Percentiles rank a stretch among this genome's conserved stretches.
phyloP scores from a whole-genome alignment of 305 asterid species.

The Fraxinus nigra region DNA sequence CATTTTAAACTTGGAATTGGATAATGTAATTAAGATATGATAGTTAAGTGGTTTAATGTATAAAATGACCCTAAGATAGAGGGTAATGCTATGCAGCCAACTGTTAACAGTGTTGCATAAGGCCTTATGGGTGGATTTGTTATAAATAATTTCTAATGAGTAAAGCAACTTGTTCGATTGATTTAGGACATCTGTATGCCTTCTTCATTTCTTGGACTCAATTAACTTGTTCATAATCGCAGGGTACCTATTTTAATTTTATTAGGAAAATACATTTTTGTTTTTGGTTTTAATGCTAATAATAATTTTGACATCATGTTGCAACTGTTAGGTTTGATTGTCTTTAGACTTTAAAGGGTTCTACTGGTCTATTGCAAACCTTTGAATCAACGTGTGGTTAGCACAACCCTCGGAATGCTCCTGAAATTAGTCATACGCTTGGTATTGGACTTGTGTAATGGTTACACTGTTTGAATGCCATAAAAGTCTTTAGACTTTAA shows the following conservation, averaged over 20 bases:
- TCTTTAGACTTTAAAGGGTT: not conserved
- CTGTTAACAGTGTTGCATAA: not conserved
- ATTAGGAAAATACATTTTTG: not conserved
- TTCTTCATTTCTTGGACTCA: not conserved
- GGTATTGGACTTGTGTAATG: not conserved
- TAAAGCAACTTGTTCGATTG: not conserved
- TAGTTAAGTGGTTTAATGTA: not conserved
- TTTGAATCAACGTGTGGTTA: not conserved
- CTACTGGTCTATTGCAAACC: not conserved
- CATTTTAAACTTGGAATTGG: slow-evolving; percentile 1
- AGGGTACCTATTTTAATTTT: not conserved
- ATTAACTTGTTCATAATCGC: slow-evolving; percentile 1
- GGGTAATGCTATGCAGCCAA: not conserved
- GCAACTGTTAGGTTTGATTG: not conserved
- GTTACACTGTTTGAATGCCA: not conserved
- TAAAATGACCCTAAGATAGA: too few species aligned
- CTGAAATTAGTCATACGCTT: not conserved
- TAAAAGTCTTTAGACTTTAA: not conserved
- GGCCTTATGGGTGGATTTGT: not conserved
- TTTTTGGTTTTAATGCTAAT: not conserved
- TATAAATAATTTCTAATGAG: not conserved
- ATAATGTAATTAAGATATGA: not conserved
- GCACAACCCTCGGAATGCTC: not conserved
- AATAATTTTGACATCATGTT: not conserved
- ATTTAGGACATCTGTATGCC: not conserved